Percentiles rank a stretch among this genome's conserved stretches.
These are phyloP conservation scores for Escovopsis sp. DNA, from an alignment of 2,329 filamentous ascomycete genomes.

Conservation along the genomic window DNA sequence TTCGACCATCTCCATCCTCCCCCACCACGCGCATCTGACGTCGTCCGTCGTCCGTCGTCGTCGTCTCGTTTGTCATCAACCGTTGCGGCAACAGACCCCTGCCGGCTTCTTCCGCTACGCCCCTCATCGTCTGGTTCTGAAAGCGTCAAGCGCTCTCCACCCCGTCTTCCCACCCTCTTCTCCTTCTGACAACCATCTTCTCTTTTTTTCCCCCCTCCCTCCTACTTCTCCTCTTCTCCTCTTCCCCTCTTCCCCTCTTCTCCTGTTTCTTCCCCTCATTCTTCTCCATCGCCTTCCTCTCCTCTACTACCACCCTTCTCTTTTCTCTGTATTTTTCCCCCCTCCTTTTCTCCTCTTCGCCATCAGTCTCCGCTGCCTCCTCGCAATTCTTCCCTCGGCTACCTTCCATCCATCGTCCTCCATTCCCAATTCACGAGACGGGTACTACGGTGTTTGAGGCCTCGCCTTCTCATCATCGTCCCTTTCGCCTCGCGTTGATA, in stretches of 20 bases:
- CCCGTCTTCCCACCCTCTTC: constrained; percentile 3
- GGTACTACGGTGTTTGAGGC: constrained; percentile 2
- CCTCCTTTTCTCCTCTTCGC: constrained; percentile 2
- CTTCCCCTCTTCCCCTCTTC: constrained; percentile 1
- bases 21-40: constrained; percentile 4
- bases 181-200: no score
- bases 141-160: not conserved
- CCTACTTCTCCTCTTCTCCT: constrained; percentile 2
- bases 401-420: constrained; percentile 1
- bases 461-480: constrained; percentile 1
- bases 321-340: constrained; percentile 2
- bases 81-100: not conserved
- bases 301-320: no score
- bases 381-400: no score
- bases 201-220: constrained; percentile 2
- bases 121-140: constrained; percentile 1
- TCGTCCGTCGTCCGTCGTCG: constrained; percentile 1
- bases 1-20: constrained; percentile 4
- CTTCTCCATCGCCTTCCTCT: constrained; percentile 2
- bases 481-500: constrained; percentile 5
- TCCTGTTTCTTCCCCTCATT: not conserved
- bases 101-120: not conserved
- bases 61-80: constrained; percentile 4
- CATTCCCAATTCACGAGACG: constrained; percentile 1
- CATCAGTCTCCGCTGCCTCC: no score